Evolutionary conservation across 148 eudicot species (phyloP), one percentile per base, ranked within the genome.

Genomic region (Euryodendron excelsum): DNA sequence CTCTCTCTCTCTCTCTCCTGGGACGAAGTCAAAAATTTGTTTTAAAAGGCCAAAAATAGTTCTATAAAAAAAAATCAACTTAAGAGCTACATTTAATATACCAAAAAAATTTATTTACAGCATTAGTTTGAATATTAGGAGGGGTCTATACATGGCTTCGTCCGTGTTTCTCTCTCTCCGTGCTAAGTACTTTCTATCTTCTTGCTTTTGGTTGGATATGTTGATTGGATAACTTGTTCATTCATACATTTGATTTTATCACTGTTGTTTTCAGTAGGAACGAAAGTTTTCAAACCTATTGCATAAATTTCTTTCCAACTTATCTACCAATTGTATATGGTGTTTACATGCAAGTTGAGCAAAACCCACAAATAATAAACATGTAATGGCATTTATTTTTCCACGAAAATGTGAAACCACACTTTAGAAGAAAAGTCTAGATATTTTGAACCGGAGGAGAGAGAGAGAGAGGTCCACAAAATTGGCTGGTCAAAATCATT

Each of bases 371-470:
- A n/a, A n/a, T 63, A 13, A n/a, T 33, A 31, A 62, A 30, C 36
- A 30, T 63, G 67, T 63, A 63, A 63, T 37, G 68, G 68, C 68
- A 63, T 63, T 63, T 63, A 63, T 63, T 63, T 63, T 39, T 12
- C 31, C 68, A 37, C 55, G 12, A 61, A 61, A 63, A 63, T 63
- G 68, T 63, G 68, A 63, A 33, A 63, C 39, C 10, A 39, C 30
- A 30, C 68, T 63, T 63, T 63, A 18, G n/a, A 31, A 33, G 68
- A 63, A 63, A 33, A 63, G 68, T 63, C 68, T 2, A 6, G n/a
- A 30, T 17, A 17, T 17, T 17, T 6, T 30, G 41, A 63, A 63
- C 34, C 67, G 6, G 15, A 30, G 20, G 11, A 13, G 33, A 12
- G 65, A 62, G 36, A 62, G n/a, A 55, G 59, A 21, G 25, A n/a